These are phyloP conservation scores for Heterococcus sp. DNA, from an alignment of 108 stramenopile genomes.

Conservation along the genomic window DNA sequence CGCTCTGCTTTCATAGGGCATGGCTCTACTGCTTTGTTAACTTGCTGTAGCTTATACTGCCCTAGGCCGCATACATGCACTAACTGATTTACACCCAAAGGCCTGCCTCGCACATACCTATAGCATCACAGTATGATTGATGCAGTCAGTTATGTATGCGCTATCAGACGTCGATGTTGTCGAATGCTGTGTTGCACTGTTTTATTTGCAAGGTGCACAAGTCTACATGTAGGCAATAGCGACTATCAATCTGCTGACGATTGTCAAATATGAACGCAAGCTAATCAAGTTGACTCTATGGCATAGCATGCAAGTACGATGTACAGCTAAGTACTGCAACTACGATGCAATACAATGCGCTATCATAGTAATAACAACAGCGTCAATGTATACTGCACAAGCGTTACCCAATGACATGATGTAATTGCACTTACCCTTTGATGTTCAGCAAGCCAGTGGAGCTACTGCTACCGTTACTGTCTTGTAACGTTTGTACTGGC, in stretches of 20 bases:
- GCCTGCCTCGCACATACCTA: conserved; percentile 84
- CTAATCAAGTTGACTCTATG: too few relatives aligned
- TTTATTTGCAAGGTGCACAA: background rate
- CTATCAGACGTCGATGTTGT: background rate
- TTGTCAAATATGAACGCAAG: too few relatives aligned
- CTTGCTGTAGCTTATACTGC: conserved; percentile 68
- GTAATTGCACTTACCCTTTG: too few relatives aligned
- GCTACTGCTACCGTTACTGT: conserved; percentile 66
- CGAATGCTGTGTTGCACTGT: background rate
- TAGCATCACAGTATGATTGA: conserved; percentile 29
- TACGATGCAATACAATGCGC: too few relatives aligned
- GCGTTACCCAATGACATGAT: too few relatives aligned
- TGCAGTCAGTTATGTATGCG: conserved; percentile 8
- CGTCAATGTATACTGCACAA: too few relatives aligned
- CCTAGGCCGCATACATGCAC: conserved; percentile 85
- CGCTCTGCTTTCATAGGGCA: conserved; percentile 18
- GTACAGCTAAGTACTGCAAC: too few relatives aligned
- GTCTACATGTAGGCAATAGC: too few relatives aligned
- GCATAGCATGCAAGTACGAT: too few relatives aligned
- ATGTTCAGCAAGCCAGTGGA: conserved; percentile 64
- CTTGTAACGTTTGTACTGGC: too few relatives aligned
- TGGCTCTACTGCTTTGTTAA: conserved; percentile 22
- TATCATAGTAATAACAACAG: too few relatives aligned
- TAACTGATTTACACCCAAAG: conserved; percentile 75
- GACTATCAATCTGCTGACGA: too few relatives aligned